Conservation (phyloP, 371 early-diverging fungal genomes). For the Massospora cicadina region DNA sequence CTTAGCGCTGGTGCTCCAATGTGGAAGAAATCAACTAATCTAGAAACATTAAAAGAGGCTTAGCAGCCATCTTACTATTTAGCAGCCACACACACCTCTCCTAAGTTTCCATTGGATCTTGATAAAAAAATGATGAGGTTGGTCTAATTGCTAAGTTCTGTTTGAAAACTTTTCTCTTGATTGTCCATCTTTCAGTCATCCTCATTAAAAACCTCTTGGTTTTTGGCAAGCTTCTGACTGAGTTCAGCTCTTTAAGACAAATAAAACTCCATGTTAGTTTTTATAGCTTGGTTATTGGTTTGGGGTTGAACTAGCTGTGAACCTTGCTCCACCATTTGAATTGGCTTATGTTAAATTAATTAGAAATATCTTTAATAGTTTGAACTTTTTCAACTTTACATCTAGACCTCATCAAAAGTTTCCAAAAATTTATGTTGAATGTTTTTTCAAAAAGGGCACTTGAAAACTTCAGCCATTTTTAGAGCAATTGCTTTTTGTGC, state of each 20-base stretch:
- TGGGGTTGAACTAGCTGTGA: not conserved
- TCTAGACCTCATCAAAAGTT: not conserved
- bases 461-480: not conserved
- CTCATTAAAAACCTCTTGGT: not conserved
- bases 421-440: not conserved
- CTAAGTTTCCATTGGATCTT: not conserved
- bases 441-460: not conserved
- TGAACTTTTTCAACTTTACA: not conserved
- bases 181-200: not conserved
- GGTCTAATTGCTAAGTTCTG: not conserved
- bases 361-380: not conserved
- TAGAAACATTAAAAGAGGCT: not conserved
- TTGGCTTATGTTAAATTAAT: not conserved
- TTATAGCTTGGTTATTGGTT: not conserved
- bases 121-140: not conserved
- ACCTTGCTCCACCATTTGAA: not conserved
- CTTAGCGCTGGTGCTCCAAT: not conserved
- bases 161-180: not conserved
- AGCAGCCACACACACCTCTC: not conserved
- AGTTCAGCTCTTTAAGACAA: not conserved
- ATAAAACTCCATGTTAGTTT: not conserved
- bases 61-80: not conserved
- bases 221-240: not conserved
- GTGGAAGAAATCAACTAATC: not conserved
- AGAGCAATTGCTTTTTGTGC: not conserved